Conservation (phyloP, 1,284 basidiomycete genomes). For the Puccinia coronata region DNA sequence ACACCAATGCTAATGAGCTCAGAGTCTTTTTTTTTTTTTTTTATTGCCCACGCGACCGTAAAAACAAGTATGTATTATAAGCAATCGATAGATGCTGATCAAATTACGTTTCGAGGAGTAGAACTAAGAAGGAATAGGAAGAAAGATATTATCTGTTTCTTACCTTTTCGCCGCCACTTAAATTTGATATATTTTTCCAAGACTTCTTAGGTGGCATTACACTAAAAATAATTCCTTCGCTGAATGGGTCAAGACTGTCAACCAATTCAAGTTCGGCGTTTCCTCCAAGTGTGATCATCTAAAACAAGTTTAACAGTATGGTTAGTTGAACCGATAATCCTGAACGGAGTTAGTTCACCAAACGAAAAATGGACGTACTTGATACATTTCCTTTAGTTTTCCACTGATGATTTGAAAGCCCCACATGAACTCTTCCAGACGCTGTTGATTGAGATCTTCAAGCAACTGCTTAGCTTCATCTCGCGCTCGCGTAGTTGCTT, state of each 20-base stretch:
- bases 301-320: neutral
- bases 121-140: neutral
- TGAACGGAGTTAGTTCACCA: neutral
- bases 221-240: slow-evolving; percentile 94
- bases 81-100: slow-evolving; percentile 4
- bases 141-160: slow-evolving; percentile 29
- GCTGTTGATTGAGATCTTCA: slow-evolving; percentile 81
- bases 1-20: slow-evolving; percentile 92
- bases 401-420: slow-evolving; percentile 90
- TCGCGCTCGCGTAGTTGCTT: slow-evolving; percentile 72
- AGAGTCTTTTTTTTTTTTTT: slow-evolving; percentile 67
- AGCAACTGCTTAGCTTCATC: slow-evolving; percentile 83
- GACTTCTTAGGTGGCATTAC: slow-evolving; percentile 99
- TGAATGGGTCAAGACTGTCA: slow-evolving; percentile 97
- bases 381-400: slow-evolving; percentile 99
- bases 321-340: neutral
- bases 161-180: slow-evolving; percentile 95
- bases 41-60: neutral
- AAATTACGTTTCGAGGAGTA: neutral
- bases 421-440: slow-evolving; percentile 95
- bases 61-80: slow-evolving; percentile 52
- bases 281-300: slow-evolving; percentile 99
- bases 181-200: slow-evolving; percentile 90
- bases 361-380: slow-evolving; percentile 65
- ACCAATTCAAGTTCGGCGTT: slow-evolving; percentile 97